Evolutionary conservation across 2,329 filamentous ascomycete genomes (phyloP).

Genomic region (Colletotrichum melonis): DNA sequence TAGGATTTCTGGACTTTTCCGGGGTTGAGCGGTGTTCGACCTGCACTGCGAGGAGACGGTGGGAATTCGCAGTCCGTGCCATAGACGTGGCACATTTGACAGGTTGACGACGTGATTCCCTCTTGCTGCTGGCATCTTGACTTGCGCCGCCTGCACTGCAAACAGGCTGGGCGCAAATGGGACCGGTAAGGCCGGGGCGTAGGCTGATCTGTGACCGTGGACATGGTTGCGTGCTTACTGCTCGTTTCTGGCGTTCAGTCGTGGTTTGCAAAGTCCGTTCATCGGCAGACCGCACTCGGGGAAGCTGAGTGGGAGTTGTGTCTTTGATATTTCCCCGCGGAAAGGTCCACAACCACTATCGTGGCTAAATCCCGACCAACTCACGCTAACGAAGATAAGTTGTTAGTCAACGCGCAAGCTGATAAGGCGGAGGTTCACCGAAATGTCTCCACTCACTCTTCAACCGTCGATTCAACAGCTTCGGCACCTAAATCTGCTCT

Average conservation of each 20-base stretch:
- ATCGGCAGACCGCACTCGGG: slow-evolving; percentile 27
- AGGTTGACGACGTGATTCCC: slow-evolving; percentile 62
- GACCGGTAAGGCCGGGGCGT: slow-evolving; percentile 66
- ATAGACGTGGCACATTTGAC: slow-evolving; percentile 68
- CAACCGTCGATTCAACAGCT: background rate
- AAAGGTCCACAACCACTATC: slow-evolving; percentile 30
- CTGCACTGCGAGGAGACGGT: slow-evolving; percentile 28
- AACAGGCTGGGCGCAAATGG: slow-evolving; percentile 70
- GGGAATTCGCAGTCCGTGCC: slow-evolving; percentile 68
- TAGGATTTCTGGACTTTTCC: slow-evolving; percentile 32
- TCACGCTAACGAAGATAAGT: slow-evolving; percentile 19
- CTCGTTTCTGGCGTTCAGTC: background rate
- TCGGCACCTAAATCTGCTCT: slow-evolving; percentile 11
- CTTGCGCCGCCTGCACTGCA: slow-evolving; percentile 69
- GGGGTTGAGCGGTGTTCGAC: slow-evolving; percentile 29
- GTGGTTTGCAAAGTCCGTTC: slow-evolving; percentile 23
- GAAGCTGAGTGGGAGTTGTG: slow-evolving; percentile 22
- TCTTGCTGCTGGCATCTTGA: slow-evolving; percentile 66
- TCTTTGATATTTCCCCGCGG: slow-evolving; percentile 35
- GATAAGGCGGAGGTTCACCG: slow-evolving; percentile 36
- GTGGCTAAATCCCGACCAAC: slow-evolving; percentile 4
- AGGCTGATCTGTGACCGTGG: slow-evolving; percentile 14
- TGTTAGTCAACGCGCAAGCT: slow-evolving; percentile 34
- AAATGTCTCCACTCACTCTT: slow-evolving; percentile 17
- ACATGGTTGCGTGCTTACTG: slow-evolving; percentile 7